Evolutionary conservation across 2,329 filamentous ascomycete genomes (phyloP).

Genomic region (Pseudocercospora crystallina): DNA sequence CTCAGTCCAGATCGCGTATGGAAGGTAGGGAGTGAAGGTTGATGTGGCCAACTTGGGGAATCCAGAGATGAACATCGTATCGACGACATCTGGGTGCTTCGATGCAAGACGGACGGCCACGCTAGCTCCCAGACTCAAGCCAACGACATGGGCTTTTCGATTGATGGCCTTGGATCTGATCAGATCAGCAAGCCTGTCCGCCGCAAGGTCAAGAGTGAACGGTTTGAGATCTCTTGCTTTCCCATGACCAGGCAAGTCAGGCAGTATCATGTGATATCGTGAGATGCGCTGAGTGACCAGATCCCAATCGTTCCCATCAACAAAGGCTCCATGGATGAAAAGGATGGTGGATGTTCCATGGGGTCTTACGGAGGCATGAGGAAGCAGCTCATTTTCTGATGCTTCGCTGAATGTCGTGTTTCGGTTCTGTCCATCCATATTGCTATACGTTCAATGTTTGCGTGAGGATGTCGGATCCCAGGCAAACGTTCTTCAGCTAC

Average conservation of each 20-base stretch:
- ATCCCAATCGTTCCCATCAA: slow-evolving; percentile 24
- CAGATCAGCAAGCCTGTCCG: slow-evolving; percentile 22
- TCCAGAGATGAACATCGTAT: slow-evolving; percentile 26
- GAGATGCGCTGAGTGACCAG: slow-evolving; percentile 23
- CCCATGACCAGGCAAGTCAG: slow-evolving; percentile 27
- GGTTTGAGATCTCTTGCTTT: slow-evolving; percentile 19
- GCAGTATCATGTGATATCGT: slow-evolving; percentile 27
- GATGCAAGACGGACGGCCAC: slow-evolving; percentile 26
- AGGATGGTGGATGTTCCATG: slow-evolving; percentile 20
- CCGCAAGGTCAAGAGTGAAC: slow-evolving; percentile 23
- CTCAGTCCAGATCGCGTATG: slow-evolving; percentile 21
- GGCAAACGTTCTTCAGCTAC: too few relatives aligned
- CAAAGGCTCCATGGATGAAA: slow-evolving; percentile 28
- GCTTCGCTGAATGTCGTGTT: too few relatives aligned
- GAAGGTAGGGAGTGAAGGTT: slow-evolving; percentile 8
- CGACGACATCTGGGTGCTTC: slow-evolving; percentile 22
- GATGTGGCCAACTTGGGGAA: slow-evolving; percentile 15
- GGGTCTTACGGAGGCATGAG: slow-evolving; percentile 13
- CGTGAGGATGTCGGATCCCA: not conserved
- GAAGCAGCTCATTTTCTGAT: slow-evolving; percentile 1
- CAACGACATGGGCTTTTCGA: slow-evolving; percentile 27
- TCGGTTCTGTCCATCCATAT: too few relatives aligned
- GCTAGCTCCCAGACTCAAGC: slow-evolving; percentile 29
- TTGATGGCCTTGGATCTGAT: slow-evolving; percentile 22
- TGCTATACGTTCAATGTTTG: too few relatives aligned